Conservation (phyloP, 495 filamentous ascomycete genomes). For the Talaromyces wortmannii region DNA sequence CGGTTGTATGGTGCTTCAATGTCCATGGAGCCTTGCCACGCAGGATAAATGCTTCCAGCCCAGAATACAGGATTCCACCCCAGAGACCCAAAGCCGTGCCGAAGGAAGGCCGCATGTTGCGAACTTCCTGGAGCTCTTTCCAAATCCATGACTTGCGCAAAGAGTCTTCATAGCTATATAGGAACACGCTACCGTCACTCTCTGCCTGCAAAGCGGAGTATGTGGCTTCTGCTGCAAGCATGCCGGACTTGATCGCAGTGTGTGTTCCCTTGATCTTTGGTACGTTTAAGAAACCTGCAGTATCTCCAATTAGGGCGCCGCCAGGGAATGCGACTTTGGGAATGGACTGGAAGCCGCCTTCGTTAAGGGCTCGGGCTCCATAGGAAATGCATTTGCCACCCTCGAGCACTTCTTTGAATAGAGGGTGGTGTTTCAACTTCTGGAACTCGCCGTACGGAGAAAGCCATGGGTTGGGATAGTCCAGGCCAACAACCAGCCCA, state of each 20-base stretch:
- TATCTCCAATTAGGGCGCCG: conserved; percentile 92
- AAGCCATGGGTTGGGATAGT: conserved; percentile 96
- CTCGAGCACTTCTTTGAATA: conserved; percentile 74
- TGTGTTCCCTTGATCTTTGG: conserved; percentile 99
- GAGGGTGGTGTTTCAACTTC: conserved; percentile 95
- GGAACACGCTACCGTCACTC: conserved; percentile 67
- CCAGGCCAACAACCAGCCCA: conserved; percentile 87
- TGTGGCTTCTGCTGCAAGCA: conserved; percentile 89
- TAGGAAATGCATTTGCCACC: conserved; percentile 98
- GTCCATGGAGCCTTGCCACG: conserved; percentile 87
- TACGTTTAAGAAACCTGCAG: conserved; percentile 94
- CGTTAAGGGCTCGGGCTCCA: conserved; percentile 85
- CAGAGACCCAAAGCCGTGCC: conserved; percentile 75
- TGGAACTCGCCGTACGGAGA: conserved; percentile 96
- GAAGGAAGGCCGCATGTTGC: conserved; percentile 96
- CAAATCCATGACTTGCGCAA: conserved; percentile 86
- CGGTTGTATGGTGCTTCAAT: conserved; percentile 66
- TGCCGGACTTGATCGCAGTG: conserved; percentile 94
- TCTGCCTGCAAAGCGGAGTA: conserved; percentile 62
- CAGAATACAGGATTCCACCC: conserved; percentile 89
- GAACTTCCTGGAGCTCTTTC: conserved; percentile 89
- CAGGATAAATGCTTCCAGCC: conserved; percentile 82
- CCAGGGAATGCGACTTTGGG: conserved; percentile 95
- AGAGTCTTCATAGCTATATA: conserved; percentile 89
- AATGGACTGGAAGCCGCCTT: conserved; percentile 96